Conservation (phyloP, 2,329 filamentous ascomycete genomes). For the Talaromyces sp. region DNA sequence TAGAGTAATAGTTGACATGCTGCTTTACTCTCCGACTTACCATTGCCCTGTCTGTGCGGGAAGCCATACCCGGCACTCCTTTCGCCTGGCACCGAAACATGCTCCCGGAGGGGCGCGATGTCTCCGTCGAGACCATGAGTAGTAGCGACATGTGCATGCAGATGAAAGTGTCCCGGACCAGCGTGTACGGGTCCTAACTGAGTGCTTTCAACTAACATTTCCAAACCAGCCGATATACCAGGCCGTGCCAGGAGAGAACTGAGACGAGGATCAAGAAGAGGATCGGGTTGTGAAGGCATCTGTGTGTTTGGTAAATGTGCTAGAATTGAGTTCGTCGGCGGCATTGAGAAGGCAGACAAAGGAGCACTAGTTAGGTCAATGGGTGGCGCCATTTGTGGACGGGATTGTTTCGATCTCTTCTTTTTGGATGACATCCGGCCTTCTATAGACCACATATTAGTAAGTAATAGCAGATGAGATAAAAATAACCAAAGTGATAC, state of each 20-base stretch:
- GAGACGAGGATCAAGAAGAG: background rate
- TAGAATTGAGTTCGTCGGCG: background rate
- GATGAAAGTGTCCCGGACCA: background rate
- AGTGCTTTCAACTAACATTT: background rate
- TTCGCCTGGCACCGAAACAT: background rate
- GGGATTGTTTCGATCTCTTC: background rate
- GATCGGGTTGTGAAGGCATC: background rate
- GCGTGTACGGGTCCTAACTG: background rate
- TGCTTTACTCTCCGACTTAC: background rate
- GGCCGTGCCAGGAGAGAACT: background rate
- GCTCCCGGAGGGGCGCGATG: background rate
- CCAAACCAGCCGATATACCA: background rate
- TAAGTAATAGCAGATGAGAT: background rate
- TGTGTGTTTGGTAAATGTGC: background rate
- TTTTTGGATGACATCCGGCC: background rate
- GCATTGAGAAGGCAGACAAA: background rate
- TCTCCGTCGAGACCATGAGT: background rate
- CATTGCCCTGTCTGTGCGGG: background rate
- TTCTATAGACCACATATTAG: background rate
- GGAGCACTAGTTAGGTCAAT: background rate
- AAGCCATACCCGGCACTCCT: background rate
- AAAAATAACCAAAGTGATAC: background rate
- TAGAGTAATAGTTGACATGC: background rate
- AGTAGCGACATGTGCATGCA: too few species aligned
- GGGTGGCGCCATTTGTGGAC: background rate